These are phyloP conservation scores for Chytriomyces hyalinus DNA, from an alignment of 192 early-diverging fungal genomes.

Conservation along the genomic window DNA sequence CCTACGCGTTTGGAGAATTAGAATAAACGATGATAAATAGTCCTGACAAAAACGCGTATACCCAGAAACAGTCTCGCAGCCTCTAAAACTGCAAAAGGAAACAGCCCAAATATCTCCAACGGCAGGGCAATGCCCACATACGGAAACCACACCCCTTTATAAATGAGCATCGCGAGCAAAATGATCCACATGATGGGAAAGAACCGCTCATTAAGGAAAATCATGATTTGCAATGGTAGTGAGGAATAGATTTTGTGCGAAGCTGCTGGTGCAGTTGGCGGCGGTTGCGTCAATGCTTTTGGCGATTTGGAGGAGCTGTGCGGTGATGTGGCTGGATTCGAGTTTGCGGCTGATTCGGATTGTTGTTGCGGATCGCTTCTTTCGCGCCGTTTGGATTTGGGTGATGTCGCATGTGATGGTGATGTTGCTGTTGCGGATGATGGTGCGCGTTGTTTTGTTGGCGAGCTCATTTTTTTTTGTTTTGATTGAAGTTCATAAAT, in stretches of 20 bases:
- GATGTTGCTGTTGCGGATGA: no score
- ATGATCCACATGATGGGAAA: conserved; percentile 42
- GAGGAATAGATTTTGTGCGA: conserved; percentile 37
- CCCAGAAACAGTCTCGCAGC: conserved; percentile 40
- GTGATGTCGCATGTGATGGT: no score
- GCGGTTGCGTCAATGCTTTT: neutral
- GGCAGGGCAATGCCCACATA: conserved; percentile 31
- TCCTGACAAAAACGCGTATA: neutral
- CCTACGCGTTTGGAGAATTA: conserved; percentile 8
- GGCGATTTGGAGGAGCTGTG: no score
- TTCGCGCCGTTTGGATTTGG: no score
- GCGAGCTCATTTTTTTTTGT: no score
- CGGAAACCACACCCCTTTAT: conserved; percentile 46
- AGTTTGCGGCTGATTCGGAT: no score
- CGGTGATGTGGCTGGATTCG: no score
- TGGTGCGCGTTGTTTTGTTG: no score
- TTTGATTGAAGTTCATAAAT: no score
- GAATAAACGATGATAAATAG: conserved; percentile 33
- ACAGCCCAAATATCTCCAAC: conserved; percentile 41
- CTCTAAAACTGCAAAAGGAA: conserved; percentile 40
- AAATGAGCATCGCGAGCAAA: conserved; percentile 37
- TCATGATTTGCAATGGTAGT: conserved; percentile 46
- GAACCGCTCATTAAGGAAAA: conserved; percentile 40
- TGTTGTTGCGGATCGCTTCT: no score
- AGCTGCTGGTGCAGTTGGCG: neutral